Evolutionary conservation across 768 basidiomycete genomes (phyloP), one percentile per base, ranked within the genome.

Genomic region (Mycena vitilis): DNA sequence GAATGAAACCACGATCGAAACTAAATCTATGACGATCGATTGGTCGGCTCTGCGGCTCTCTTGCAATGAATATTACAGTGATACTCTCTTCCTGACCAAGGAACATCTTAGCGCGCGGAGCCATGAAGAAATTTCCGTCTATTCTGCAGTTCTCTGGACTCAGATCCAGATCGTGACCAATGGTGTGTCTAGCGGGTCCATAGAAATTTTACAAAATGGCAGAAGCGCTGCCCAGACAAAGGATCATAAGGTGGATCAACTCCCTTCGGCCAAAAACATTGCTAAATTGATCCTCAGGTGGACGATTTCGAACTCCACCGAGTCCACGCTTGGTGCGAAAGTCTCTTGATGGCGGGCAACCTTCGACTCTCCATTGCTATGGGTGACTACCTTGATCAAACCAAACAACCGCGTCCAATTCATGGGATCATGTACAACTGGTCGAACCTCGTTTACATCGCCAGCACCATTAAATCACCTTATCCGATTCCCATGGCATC

Each of bases 61-160:
- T 0, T 93, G 90, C 74, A 70, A 83, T 25, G 82, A 83, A 18
- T 78, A 85, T 66, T 91, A 89, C 76, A 73, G 76, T 1, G 83
- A 86, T 59, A 76, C 86, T 25, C 70, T 86, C 15, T 73, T 81
- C 22, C 74, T 84, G 25, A 81, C 81, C 4, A 77, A 81, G 49
- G 80, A 86, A 11, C 85, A 88, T 30, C 77, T 93, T 15, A 73
- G 73, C 5, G 73, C 75, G n/a, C 78, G 76, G 57, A 84, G 85
- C 30, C 89, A 88, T 71, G 94, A 96, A 81, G 93, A 95, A 72
- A 75, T 92, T 8, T 86, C 91, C 0, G 82, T 92, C 10, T 81
- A 87, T 57, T 83, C 84, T 68, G 83, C 87, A 22, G 79, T 83
- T n/a, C 79, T 94, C 8, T 90, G 88, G 84, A 86, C 81, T 2